Evolutionary conservation across 108 stramenopile species (phyloP).

Genomic region (Skeletonema potamos): DNA sequence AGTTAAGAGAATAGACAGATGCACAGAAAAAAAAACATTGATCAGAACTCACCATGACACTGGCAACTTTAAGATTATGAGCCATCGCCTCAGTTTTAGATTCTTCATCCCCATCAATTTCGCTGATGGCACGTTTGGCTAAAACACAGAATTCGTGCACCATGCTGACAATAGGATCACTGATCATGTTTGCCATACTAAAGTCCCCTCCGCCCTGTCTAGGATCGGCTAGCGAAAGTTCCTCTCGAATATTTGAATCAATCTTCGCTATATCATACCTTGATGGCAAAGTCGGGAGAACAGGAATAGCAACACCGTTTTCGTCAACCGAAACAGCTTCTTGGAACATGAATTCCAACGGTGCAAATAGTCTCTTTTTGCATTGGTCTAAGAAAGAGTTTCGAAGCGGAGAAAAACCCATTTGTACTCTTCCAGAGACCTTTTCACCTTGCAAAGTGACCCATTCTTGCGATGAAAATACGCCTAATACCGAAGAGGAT

Average conservation of each 20-base stretch:
- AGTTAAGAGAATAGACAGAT: conserved; percentile 6
- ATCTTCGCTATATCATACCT: conserved; percentile 81
- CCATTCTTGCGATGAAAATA: conserved; percentile 81
- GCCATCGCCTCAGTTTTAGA: conserved; percentile 60
- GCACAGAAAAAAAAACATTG: conserved; percentile 19
- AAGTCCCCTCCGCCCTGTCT: conserved; percentile 86
- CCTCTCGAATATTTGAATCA: conserved; percentile 76
- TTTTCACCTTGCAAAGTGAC: conserved; percentile 54
- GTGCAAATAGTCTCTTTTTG: conserved; percentile 64
- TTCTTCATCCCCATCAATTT: conserved; percentile 54
- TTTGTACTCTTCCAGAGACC: conserved; percentile 14
- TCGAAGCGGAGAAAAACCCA: conserved; percentile 68
- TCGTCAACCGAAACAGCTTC: conserved; percentile 77
- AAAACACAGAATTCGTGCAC: conserved; percentile 65
- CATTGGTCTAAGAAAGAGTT: conserved; percentile 72
- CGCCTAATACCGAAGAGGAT: conserved; percentile 53
- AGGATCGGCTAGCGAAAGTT: conserved; percentile 79
- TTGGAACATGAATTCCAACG: conserved; percentile 82
- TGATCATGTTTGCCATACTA: conserved; percentile 72
- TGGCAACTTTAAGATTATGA: conserved; percentile 81
- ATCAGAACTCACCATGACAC: conserved; percentile 50
- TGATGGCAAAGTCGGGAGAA: conserved; percentile 69
- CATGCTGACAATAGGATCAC: conserved; percentile 71
- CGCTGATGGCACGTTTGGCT: conserved; percentile 70
- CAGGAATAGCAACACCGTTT: conserved; percentile 61